Base-by-base conservation (phyloP, 768 basidiomycete species). In the Rickenella mellea region DNA sequence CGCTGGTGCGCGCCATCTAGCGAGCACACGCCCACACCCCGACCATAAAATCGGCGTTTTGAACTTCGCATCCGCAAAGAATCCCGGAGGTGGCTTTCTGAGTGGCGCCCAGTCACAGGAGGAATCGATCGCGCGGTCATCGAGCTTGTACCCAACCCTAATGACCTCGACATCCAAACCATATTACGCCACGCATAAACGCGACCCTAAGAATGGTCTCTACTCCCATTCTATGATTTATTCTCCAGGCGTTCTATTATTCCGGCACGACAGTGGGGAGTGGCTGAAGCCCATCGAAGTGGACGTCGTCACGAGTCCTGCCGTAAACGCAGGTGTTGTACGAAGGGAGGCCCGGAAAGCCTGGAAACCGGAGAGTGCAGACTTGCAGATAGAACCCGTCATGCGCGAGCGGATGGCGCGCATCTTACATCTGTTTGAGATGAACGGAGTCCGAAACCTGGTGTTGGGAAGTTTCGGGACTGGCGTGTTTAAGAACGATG, bases 211-310 rank as follows among this genome's bases (percentile, higher is more conserved):
- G 36, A 67, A 63, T 6, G 78, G 79, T 0, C 81, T 73, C 56
- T 86, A 86, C 56, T 69, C 82, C n/a, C 79, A 87, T 56, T 74
- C 82, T 17, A 85, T 88, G 75, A 66, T 88, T 21, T 84, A 78
- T 51, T 80, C 82, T 10, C 83, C 84, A 1, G 60, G 64, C 25
- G 69, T 87, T 40, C 58, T 68, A 14, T 56, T 85, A 24, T 72
- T 87, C 48, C 74, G 82, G 11, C 68, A 78, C 48, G 82, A 89
- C 52, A 55, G 59, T 11, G 83, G 80, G 28, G 60, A 59, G 10
- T 76, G 69, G 70, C 54, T 68, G 8, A 61, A 67, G 29, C 83
- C 84, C 5, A 62, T 77, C 44, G 63, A 71, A 35, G 67, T 78
- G 15, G 80, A 85, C 47, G 67, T 88, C 12, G 55, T 87, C 41